Evolutionary conservation across 2,329 filamentous ascomycete genomes (phyloP).

Genomic region (Aspergillus latus): DNA sequence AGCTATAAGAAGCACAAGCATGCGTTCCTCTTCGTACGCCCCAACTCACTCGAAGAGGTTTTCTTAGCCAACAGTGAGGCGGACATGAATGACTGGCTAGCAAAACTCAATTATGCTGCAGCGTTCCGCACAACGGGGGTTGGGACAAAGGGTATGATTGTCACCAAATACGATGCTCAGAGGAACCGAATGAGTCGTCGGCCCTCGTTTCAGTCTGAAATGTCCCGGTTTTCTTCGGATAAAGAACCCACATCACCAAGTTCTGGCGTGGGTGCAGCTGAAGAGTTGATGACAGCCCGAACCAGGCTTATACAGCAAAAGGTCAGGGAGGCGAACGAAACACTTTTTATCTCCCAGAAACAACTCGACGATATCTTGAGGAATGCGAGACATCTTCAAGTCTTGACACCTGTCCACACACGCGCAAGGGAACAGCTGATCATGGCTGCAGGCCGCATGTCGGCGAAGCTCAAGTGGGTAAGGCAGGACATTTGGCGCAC

Average conservation of each 20-base stretch:
- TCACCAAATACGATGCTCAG: conserved; percentile 78
- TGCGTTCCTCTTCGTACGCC: conserved; percentile 85
- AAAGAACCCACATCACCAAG: conserved; percentile 72
- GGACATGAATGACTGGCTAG: conserved; percentile 96
- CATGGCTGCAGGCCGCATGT: conserved; percentile 77
- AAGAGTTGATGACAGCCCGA: conserved; percentile 80
- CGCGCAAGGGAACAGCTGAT: conserved; percentile 84
- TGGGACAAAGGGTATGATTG: conserved; percentile 78
- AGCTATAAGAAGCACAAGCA: conserved; percentile 93
- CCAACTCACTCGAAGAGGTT: conserved; percentile 83
- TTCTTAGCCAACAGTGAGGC: conserved; percentile 85
- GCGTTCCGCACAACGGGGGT: conserved; percentile 91
- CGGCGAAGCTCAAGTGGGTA: conserved; percentile 90
- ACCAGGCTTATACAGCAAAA: conserved; percentile 79
- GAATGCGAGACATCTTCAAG: conserved; percentile 85
- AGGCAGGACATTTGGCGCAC: conserved; percentile 90
- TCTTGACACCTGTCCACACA: conserved; percentile 86
- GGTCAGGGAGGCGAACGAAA: conserved; percentile 79
- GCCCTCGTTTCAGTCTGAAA: conserved; percentile 56
- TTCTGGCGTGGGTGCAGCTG: conserved; percentile 74
- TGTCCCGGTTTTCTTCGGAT: conserved; percentile 64
- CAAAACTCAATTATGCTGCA: conserved; percentile 92
- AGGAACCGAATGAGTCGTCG: conserved; percentile 61
- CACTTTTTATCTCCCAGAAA: conserved; percentile 69
- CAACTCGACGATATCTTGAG: conserved; percentile 79